phyloP scores from a whole-genome alignment of 768 basidiomycete species.

The Hydnum rufescens region DNA sequence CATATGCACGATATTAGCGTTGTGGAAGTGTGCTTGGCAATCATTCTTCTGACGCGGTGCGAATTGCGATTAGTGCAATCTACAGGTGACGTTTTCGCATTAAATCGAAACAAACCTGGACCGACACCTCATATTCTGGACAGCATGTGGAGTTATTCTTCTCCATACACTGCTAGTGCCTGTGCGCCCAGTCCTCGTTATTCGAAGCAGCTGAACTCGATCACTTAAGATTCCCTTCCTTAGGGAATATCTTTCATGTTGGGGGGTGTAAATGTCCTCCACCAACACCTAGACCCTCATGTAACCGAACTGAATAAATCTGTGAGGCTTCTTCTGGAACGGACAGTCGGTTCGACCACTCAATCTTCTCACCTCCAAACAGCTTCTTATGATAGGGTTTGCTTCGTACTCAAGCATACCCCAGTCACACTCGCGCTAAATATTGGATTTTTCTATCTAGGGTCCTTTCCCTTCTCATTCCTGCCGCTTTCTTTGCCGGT shows the following conservation, averaged over 20 bases:
- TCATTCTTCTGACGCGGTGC: conserved; percentile 48
- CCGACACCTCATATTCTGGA: not conserved
- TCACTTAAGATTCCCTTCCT: not conserved
- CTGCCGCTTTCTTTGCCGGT: conserved; percentile 48
- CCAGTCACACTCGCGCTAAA: no score
- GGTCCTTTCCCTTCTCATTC: conserved; percentile 41
- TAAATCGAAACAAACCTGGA: not conserved
- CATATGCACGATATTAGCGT: conserved; percentile 21
- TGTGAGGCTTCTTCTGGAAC: conserved; percentile 15
- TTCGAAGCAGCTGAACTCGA: not conserved
- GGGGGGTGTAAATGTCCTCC: conserved; percentile 44
- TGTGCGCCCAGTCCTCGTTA: conserved; percentile 12
- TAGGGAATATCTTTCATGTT: conserved; percentile 39
- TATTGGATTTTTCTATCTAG: conserved; percentile 24
- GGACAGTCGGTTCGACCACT: not conserved
- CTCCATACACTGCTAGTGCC: conserved; percentile 54
- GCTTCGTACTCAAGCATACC: not conserved
- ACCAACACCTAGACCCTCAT: conserved; percentile 50
- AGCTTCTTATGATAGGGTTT: conserved; percentile 36
- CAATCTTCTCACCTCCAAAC: not conserved
- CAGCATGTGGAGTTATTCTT: conserved; percentile 42
- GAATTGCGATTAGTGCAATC: conserved; percentile 41
- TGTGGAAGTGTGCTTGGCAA: conserved; percentile 52
- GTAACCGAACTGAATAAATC: conserved; percentile 47
- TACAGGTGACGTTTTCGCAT: conserved; percentile 46